These are phyloP conservation scores for Stachybotrys elegans DNA, from an alignment of 2,329 filamentous ascomycete species.

Conservation along the genomic window DNA sequence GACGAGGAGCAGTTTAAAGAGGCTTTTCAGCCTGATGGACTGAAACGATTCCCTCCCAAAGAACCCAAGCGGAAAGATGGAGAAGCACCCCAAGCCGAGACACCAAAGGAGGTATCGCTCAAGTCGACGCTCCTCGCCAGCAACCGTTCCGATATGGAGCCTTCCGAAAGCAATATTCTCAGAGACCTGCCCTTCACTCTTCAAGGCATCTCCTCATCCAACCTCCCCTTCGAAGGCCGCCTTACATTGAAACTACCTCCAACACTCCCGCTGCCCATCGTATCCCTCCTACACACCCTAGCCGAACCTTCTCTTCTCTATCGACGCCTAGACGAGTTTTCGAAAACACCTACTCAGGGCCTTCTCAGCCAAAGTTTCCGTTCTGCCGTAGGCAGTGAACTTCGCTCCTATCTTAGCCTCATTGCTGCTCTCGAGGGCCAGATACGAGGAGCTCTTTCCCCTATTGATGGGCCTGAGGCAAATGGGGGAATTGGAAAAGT, in stretches of 20 bases:
- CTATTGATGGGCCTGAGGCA: slow-evolving; percentile 63
- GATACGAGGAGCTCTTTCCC: slow-evolving; percentile 74
- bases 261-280: slow-evolving; percentile 74
- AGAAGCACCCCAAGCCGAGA: slow-evolving; percentile 27
- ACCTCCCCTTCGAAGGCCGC: slow-evolving; percentile 68
- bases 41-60: slow-evolving; percentile 39
- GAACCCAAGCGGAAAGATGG: slow-evolving; percentile 29
- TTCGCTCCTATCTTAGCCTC: slow-evolving; percentile 83
- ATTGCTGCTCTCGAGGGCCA: slow-evolving; percentile 91
- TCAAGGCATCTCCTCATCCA: slow-evolving; percentile 84
- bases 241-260: slow-evolving; percentile 70
- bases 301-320: slow-evolving; percentile 95
- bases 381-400: slow-evolving; percentile 77
- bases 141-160: slow-evolving; percentile 52
- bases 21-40: slow-evolving; percentile 49
- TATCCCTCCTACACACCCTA: slow-evolving; percentile 82
- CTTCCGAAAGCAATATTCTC: slow-evolving; percentile 61
- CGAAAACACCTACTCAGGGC: slow-evolving; percentile 74
- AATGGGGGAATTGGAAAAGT: slow-evolving; percentile 73
- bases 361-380: slow-evolving; percentile 89
- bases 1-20: slow-evolving; percentile 48
- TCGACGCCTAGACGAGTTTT: slow-evolving; percentile 71
- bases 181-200: slow-evolving; percentile 88
- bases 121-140: slow-evolving; percentile 54
- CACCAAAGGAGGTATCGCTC: slow-evolving; percentile 45